These are phyloP conservation scores for Tuber indicum DNA, from an alignment of 495 filamentous ascomycete genomes.

Conservation along the genomic window DNA sequence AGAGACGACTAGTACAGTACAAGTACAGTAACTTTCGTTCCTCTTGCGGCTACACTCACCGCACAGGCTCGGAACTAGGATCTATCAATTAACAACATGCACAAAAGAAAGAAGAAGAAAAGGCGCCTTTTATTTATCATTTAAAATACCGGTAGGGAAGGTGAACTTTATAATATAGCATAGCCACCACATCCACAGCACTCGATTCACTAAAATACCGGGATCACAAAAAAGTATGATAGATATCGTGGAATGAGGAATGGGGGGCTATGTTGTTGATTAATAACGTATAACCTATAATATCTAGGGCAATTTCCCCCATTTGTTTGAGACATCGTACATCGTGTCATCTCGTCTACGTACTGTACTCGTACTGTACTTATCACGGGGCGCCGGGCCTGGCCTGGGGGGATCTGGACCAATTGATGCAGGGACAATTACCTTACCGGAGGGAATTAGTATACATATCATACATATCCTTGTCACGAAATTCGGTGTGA, in stretches of 20 bases:
- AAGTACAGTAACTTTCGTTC: neutral
- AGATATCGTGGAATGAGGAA: neutral
- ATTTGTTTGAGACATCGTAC: neutral
- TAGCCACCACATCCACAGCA: neutral
- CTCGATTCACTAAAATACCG: neutral
- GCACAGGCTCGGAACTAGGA: neutral
- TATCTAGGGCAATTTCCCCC: neutral
- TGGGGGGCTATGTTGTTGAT: neutral
- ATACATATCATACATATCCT: neutral
- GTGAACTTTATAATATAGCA: neutral
- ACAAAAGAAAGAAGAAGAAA: too few species aligned
- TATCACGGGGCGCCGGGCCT: too few species aligned
- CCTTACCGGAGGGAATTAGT: neutral
- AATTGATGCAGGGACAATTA: neutral
- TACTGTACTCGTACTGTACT: too few species aligned
- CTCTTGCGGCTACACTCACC: neutral
- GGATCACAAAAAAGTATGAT: neutral
- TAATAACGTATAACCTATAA: too few species aligned
- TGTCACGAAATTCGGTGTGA: neutral
- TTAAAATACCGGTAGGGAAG: neutral
- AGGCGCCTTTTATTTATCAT: neutral
- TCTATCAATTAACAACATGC: neutral
- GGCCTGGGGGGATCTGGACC: neutral
- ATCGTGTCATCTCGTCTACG: neutral
- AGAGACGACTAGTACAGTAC: neutral